phyloP scores from a whole-genome alignment of 225 moss, liverwort and hornwort genomes.

The Polytrichum commune region DNA sequence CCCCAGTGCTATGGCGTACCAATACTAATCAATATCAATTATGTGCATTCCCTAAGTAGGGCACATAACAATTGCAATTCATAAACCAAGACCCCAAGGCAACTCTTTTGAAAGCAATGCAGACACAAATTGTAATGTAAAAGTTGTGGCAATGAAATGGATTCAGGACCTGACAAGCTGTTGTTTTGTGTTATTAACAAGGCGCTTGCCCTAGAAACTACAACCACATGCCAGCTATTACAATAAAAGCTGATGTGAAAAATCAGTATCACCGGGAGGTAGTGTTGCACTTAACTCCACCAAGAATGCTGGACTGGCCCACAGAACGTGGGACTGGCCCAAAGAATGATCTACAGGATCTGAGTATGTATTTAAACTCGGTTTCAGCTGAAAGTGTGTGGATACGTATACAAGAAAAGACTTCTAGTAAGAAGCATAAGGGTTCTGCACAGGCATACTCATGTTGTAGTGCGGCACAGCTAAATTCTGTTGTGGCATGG shows the following conservation, averaged over 20 bases:
- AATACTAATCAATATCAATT: no score
- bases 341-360: slow-evolving; percentile 3
- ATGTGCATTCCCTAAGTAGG: no score
- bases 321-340: slow-evolving; percentile 1
- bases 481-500: slow-evolving; percentile 9
- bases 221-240: neutral
- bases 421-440: slow-evolving; percentile 8
- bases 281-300: slow-evolving; percentile 1
- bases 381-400: neutral
- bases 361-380: neutral
- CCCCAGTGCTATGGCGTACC: no score
- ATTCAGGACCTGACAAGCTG: neutral
- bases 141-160: neutral
- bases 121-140: no score
- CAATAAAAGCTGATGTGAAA: slow-evolving; percentile 1
- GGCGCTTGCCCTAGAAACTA: neutral
- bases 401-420: neutral
- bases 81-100: no score
- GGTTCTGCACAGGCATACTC: slow-evolving; percentile 10
- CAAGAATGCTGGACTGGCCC: slow-evolving; percentile 1
- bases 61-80: no score
- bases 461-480: neutral
- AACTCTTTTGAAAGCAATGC: no score
- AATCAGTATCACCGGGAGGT: slow-evolving; percentile 1
- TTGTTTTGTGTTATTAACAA: neutral